phyloP scores from a whole-genome alignment of 768 basidiomycete genomes.

The Suillus plorans region DNA sequence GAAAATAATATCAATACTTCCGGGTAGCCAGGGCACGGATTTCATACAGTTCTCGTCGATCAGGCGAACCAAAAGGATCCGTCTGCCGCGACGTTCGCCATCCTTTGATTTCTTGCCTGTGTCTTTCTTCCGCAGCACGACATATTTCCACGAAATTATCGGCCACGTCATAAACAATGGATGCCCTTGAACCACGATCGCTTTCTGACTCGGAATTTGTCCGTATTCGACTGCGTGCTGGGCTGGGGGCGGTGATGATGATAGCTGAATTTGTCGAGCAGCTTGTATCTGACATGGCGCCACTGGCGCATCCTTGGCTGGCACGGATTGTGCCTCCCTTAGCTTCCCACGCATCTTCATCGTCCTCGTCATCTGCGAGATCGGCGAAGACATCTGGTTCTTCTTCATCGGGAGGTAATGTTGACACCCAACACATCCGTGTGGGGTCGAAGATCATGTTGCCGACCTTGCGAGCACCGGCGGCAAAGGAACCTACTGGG shows the following conservation, averaged over 20 bases:
- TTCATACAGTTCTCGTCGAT: constrained; percentile 71
- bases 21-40: constrained; percentile 86
- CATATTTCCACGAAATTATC: constrained; percentile 73
- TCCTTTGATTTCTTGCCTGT: constrained; percentile 80
- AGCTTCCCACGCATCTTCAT: constrained; percentile 66
- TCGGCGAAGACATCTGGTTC: constrained; percentile 96
- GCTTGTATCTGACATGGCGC: constrained; percentile 28
- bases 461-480: constrained; percentile 87
- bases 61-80: constrained; percentile 38
- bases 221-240: constrained; percentile 60
- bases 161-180: constrained; percentile 75
- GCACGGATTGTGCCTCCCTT: constrained; percentile 82
- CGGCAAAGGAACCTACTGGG: constrained; percentile 69
- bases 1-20: constrained; percentile 53
- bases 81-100: constrained; percentile 48
- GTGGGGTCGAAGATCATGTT: constrained; percentile 98
- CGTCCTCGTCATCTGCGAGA: constrained; percentile 88
- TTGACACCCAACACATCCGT: constrained; percentile 94
- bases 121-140: constrained; percentile 76
- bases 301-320: constrained; percentile 34
- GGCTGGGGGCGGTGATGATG: constrained; percentile 50
- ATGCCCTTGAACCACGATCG: constrained; percentile 72
- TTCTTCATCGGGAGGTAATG: constrained; percentile 81
- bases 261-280: constrained; percentile 24
- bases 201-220: constrained; percentile 76